Evolutionary conservation across 2,329 filamentous ascomycete genomes (phyloP), one percentile per base, ranked within the genome.

Genomic region (Ophiostoma fasciatum): DNA sequence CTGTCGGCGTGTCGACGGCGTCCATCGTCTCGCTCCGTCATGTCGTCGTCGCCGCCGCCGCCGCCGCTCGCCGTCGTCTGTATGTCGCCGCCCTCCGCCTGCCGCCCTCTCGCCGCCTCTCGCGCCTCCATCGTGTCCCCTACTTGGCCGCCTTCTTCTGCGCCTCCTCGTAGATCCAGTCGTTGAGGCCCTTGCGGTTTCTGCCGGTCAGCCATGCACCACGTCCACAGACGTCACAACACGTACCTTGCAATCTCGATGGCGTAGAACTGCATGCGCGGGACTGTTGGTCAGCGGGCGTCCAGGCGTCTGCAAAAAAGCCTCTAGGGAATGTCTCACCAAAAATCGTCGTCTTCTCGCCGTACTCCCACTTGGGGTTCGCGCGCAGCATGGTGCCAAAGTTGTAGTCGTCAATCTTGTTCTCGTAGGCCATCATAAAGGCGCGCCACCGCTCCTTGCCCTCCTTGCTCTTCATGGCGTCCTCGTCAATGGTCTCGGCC

Each of bases 341-440:
- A 50, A 98, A 96, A 36, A 98, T 94, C 4, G 85, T 94, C 37
- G 79, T 83, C 38, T 93, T 67, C 61, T 92, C 68, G 36, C 78
- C 82, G 55, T 98, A 96, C 58, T 94, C 88, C 36, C 59, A 74
- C 49, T 81, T 82, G 26, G 84, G 70, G 51, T 71, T 82, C 39
- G 73, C 69, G 39, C 90, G 75, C 49, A 98, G 57, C 71, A 98
- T 87, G 23, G 90, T 94, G 38, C 90, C 90, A 58, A 94, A 98
- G 66, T 94, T 98, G 68, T 78, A 98, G 60, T 98, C 92, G 45
- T 90, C 80, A n/a, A 98, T 66, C 60, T 73, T 88, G 60, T 93
- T 87, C 63, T 96, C 85, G 57, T 94, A 98, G 43, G 69, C 65
- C 68, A 81, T 87, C 71, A 94, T 81, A 63, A 94, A 98, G 46